These are phyloP conservation scores for Aspergillus steynii DNA, from an alignment of 495 filamentous ascomycete species.

Conservation along the genomic window DNA sequence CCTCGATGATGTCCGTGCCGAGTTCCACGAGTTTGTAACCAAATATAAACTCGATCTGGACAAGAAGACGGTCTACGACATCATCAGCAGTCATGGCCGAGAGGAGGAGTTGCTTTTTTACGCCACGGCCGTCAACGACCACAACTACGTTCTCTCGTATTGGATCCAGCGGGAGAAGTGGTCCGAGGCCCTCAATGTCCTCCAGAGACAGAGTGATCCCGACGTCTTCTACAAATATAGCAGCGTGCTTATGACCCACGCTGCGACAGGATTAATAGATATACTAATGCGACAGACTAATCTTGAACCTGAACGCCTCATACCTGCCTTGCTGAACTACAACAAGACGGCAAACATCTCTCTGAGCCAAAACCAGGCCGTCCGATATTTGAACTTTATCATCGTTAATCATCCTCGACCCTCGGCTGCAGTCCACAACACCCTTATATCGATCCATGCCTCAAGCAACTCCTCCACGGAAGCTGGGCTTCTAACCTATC, in stretches of 20 bases:
- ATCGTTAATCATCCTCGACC: slow-evolving; percentile 82
- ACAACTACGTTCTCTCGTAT: slow-evolving; percentile 92
- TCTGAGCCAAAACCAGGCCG: slow-evolving; percentile 79
- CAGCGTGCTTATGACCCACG: slow-evolving; percentile 92
- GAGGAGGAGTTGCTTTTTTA: slow-evolving; percentile 91
- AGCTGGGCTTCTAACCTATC: slow-evolving; percentile 79
- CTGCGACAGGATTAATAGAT: slow-evolving; percentile 79
- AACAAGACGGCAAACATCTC: slow-evolving; percentile 62
- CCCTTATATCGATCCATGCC: slow-evolving; percentile 92
- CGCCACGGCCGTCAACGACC: slow-evolving; percentile 82
- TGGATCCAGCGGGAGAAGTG: slow-evolving; percentile 97
- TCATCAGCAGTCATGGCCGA: slow-evolving; percentile 92
- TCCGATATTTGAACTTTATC: slow-evolving; percentile 90
- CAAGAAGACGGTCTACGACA: slow-evolving; percentile 87
- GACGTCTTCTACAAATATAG: slow-evolving; percentile 95
- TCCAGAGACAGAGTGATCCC: slow-evolving; percentile 87
- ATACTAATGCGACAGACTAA: slow-evolving; percentile 91
- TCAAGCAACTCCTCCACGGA: slow-evolving; percentile 81
- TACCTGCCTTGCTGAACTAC: slow-evolving; percentile 91
- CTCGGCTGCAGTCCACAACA: slow-evolving; percentile 95
- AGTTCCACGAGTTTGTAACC: slow-evolving; percentile 85
- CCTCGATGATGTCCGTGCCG: slow-evolving; percentile 64
- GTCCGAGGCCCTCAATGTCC: slow-evolving; percentile 81
- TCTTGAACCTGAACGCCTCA: slow-evolving; percentile 83
- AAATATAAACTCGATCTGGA: slow-evolving; percentile 86